Evolutionary conservation across 805 yeast genomes (phyloP).

Genomic region (Suhomyces pyralidae): DNA sequence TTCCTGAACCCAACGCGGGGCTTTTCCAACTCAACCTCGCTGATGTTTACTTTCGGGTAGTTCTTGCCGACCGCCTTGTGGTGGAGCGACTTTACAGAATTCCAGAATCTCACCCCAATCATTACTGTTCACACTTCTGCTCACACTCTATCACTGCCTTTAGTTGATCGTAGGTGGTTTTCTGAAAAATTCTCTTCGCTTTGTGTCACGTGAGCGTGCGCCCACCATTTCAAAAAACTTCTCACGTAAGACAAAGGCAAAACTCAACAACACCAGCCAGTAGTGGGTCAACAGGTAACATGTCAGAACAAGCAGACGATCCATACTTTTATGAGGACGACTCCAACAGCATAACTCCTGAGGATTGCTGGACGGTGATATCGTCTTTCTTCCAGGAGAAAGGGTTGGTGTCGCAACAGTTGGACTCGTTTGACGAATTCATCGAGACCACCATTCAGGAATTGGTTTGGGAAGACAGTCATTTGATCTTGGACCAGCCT

Average conservation of each 20-base stretch:
- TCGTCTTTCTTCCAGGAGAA: slow-evolving; percentile 94
- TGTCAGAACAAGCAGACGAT: slow-evolving; percentile 35
- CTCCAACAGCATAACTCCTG: slow-evolving; percentile 74
- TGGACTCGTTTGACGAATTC: slow-evolving; percentile 97
- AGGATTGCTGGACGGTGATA: slow-evolving; percentile 99
- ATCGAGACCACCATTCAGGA: slow-evolving; percentile 96
- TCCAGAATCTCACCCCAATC: slow-evolving; percentile 1
- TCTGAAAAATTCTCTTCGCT: background rate
- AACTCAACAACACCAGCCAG: background rate
- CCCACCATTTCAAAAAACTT: slow-evolving; percentile 5
- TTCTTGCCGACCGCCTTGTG: slow-evolving; percentile 27
- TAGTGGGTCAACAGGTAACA: background rate
- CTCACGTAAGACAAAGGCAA: background rate
- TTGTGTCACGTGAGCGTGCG: slow-evolving; percentile 5
- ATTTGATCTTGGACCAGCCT: slow-evolving; percentile 92
- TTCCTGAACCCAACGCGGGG: slow-evolving; percentile 40
- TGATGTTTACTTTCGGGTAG: slow-evolving; percentile 40
- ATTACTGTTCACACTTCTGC: background rate
- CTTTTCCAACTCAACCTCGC: slow-evolving; percentile 36
- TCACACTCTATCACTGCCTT: too few relatives aligned
- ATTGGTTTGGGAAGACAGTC: slow-evolving; percentile 92
- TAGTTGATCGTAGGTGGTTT: too few relatives aligned
- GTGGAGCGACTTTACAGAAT: slow-evolving; percentile 22
- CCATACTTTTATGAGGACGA: slow-evolving; percentile 73
- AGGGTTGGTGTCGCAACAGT: slow-evolving; percentile 96